Conservation (phyloP, 2,329 filamentous ascomycete species). For the Colletotrichum sp. region DNA sequence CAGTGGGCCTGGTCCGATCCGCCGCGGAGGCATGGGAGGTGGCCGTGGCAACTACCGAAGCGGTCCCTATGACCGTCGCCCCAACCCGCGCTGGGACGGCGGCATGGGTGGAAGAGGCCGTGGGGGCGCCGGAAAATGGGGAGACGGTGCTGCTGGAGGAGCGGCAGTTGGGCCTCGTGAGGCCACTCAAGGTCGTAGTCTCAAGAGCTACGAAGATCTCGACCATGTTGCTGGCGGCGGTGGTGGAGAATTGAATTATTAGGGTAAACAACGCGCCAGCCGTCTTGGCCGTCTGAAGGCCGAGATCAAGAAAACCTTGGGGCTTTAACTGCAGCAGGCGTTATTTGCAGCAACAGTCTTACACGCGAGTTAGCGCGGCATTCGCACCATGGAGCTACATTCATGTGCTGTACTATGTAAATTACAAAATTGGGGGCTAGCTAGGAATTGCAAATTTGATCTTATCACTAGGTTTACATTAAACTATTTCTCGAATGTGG, state of each 20-base stretch:
- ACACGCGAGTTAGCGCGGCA: neutral
- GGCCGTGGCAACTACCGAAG: conserved; percentile 62
- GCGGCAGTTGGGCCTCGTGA: conserved; percentile 85
- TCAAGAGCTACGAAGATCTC: conserved; percentile 97
- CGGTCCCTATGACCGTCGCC: conserved; percentile 78
- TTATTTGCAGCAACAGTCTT: neutral
- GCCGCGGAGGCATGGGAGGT: conserved; percentile 66
- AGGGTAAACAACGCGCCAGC: conserved; percentile 27
- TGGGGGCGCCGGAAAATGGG: conserved; percentile 65
- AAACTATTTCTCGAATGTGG: neutral
- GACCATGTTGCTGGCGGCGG: conserved; percentile 81
- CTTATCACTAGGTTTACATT: neutral
- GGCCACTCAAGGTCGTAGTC: conserved; percentile 87
- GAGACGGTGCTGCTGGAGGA: conserved; percentile 75
- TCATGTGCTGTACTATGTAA: conserved; percentile 14
- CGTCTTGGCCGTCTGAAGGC: neutral
- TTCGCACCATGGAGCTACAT: neutral
- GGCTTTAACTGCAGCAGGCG: neutral
- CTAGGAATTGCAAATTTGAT: conserved; percentile 1
- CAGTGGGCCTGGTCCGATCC: conserved; percentile 67
- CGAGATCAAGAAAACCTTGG: neutral
- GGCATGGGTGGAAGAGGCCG: conserved; percentile 56
- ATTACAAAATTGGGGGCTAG: conserved; percentile 8
- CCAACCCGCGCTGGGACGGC: conserved; percentile 58
- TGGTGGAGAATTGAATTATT: conserved; percentile 91